Evolutionary conservation across 2,329 filamentous ascomycete species (phyloP), one percentile per base, ranked within the genome.

Genomic region (Fusarium setosum): DNA sequence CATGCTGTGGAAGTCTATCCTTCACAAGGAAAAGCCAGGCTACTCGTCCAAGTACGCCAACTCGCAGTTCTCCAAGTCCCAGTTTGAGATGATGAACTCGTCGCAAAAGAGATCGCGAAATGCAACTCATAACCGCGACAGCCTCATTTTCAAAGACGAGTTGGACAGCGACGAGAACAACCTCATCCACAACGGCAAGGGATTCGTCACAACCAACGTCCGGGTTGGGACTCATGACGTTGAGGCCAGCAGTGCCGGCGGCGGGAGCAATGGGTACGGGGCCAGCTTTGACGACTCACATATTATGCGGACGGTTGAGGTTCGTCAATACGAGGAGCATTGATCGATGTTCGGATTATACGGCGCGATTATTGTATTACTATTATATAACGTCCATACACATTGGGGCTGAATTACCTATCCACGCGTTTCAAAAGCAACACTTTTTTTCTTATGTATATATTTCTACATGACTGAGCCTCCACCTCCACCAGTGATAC

Each of bases 1-100:
- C 1, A 65, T 65, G 62, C 13, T 65, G 9, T 65, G 62, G 62
- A 65, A 65, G n/a, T 65, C 62, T 1, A 54, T 65, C 5, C 51
- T 65, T 3, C 57, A 66, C 15, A 65, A 63, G 3, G 51, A 66
- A 1, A 65, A 65, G 4, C 51, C 62, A 1, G 62, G 62, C 1
- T 65, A 65, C 15, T 65, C 62, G 0, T 63, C 62, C 12, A 65
- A 54, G n/a, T 63, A 48, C 15, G 53, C 26, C 26, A 29, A 29
- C 8, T 29, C 26, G 26, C 26, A 29, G 26, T n/a, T n/a, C 17
- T 44, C 62, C 9, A 51, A 49, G 11, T 65, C 62, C 0, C 62
- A 65, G 10, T 65, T 65, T 2, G 62, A 65, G 9, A 65, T 65
- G 62, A 63, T 65, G 62, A 63, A 18, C 18, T 56, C 61, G 0